Base-by-base conservation (phyloP, 2,329 filamentous ascomycete genomes). In the Plectosphaerella cucumerina region DNA sequence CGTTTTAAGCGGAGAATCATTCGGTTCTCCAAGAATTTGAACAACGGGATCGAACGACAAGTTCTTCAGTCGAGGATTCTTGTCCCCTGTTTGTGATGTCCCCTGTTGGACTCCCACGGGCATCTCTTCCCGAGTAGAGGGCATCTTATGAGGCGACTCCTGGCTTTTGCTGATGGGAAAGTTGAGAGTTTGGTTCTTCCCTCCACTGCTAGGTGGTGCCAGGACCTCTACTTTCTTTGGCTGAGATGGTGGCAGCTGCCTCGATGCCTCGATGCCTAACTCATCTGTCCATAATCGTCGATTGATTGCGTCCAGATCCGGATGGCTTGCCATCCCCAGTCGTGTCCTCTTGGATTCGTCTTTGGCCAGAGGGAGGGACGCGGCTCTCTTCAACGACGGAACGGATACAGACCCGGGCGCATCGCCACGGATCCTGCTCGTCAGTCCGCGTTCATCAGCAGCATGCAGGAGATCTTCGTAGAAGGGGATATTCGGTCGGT, bases 91-190 rank as follows among this genome's bases (percentile, higher is more conserved):
- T 41, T 52, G 54, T 18, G 26, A 11, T 31, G 26, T 31, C 26
- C 26, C 26, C 26, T 10, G 26, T 11, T 31, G 26, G 26, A 31
- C 26, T 31, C 12, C 26, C 26, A 31, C 26, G 3, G 26, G 26
- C 8, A 31, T 31, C 26, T 31, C 26, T 11, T 31, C 8, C 64
- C 93, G 89, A 60, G 86, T 90, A 26, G 90, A 71, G 43, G 85
- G 81, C 44, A 83, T 58, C 23, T 77, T 72, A 52, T 75, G 76
- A 5, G 81, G 78, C 58, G 89, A 82, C 58, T 84, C 78, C 1
- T 85, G 80, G 58, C 93, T 83, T 67, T 96, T 95, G 20, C 93
- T 88, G 12, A 91, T 80, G 2, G 86, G 80, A 60, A 90, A 95
- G 23, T 76, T 77, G 22, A 90, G 71, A 1, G 61, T 66, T 5